Conservation (phyloP, 352 stramenopile species). For the Pythium dissimile region DNA sequence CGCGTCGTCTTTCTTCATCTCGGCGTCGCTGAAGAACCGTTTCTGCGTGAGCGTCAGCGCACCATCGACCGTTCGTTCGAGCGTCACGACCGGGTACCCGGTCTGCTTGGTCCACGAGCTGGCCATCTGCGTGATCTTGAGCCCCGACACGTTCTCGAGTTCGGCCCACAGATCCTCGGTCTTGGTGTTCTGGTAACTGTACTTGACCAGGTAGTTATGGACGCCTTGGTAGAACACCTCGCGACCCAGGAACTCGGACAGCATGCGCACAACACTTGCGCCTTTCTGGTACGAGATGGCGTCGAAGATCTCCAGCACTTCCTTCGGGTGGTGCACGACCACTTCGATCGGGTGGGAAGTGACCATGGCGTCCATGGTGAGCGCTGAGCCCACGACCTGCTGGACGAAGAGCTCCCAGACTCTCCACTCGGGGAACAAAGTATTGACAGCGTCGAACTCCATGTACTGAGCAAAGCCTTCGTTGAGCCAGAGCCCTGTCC, state of each 20-base stretch:
- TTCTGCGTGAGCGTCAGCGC: constrained; percentile 82
- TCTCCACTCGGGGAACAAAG: constrained; percentile 91
- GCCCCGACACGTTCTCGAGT: constrained; percentile 86
- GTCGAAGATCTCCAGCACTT: constrained; percentile 98
- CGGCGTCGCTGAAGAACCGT: constrained; percentile 91
- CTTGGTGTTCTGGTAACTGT: constrained; percentile 94
- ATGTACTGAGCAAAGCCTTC: constrained; percentile 97
- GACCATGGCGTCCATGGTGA: constrained; percentile 90
- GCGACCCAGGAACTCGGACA: constrained; percentile 58
- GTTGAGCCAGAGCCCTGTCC: constrained; percentile 95
- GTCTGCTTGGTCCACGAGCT: constrained; percentile 92
- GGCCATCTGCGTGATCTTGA: constrained; percentile 91
- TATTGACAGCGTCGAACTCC: constrained; percentile 90
- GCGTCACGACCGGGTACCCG: constrained; percentile 90
- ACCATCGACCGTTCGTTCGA: constrained; percentile 56
- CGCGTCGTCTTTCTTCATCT: constrained; percentile 40
- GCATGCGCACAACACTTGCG: constrained; percentile 62
- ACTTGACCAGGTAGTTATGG: constrained; percentile 89
- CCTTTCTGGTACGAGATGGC: constrained; percentile 95
- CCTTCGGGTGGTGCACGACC: constrained; percentile 87
- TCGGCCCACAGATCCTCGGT: constrained; percentile 94
- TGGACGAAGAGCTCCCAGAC: constrained; percentile 95
- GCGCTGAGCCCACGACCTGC: constrained; percentile 61
- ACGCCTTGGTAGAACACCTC: constrained; percentile 82
- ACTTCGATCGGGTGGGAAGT: constrained; percentile 94